Conservation (phyloP, 225 moss, liverwort and hornwort species). For the Asterella californica region DNA sequence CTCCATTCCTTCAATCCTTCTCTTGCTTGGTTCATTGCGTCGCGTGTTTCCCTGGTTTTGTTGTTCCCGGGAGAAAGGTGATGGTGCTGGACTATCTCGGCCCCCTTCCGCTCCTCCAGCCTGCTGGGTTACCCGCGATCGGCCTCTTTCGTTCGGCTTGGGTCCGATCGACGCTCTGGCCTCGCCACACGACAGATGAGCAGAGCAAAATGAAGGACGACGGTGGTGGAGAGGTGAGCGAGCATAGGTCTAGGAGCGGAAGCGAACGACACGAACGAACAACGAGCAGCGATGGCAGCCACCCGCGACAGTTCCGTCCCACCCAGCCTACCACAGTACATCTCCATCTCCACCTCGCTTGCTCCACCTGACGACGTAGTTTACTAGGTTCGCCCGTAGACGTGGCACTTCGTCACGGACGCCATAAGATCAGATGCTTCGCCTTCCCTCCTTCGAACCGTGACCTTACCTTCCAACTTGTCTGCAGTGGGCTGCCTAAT, state of each 20-base stretch:
- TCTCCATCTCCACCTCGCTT: not conserved
- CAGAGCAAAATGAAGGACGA: not conserved
- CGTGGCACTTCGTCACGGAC: not conserved
- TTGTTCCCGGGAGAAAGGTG: not conserved
- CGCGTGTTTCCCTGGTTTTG: not conserved
- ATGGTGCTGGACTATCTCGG: not conserved
- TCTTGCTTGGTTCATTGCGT: no score
- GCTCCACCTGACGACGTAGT: conserved; percentile 1
- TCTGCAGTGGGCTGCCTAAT: no score
- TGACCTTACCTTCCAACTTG: no score
- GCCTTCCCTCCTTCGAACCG: no score
- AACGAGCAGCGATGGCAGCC: not conserved
- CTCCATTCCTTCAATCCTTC: no score
- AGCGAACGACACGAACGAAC: not conserved
- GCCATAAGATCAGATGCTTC: not conserved
- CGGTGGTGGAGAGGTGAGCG: not conserved
- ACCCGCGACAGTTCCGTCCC: not conserved
- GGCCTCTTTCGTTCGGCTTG: not conserved
- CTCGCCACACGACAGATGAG: not conserved
- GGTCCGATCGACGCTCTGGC: not conserved
- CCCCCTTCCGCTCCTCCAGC: no score
- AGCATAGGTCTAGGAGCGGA: conserved; percentile 2
- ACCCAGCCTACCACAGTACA: not conserved
- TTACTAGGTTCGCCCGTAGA: not conserved
- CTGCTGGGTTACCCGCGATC: not conserved